Base-by-base conservation (phyloP, 495 filamentous ascomycete genomes). In the Tricharina praecox region DNA sequence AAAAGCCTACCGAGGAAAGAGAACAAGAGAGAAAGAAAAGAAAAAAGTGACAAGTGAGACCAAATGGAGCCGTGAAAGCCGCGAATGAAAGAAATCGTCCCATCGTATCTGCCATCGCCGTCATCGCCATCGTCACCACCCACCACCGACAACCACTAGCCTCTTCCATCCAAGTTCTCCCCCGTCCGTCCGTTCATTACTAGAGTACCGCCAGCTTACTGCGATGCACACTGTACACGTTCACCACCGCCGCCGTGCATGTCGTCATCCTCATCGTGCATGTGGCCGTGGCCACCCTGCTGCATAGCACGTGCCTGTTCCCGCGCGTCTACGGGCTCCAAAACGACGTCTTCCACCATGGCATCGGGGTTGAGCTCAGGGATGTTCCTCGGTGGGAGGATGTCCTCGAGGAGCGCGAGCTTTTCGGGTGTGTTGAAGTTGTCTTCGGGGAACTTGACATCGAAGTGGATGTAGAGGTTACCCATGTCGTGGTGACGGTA, bases 401-500 rank as follows among this genome's bases (percentile, higher is more conserved):
- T 79, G 49, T 74, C 65, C 54, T 90, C 85, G 21, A 99, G 75
- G 4, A 73, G 67, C 15, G 78, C 72, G 51, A 78, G 79, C 5
- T 69, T 68, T 4, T 64, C 62, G 3, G 67, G 62, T 3, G 65
- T 57, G 43, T 74, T 81, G 70, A 67, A 78, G 62, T 66, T 64
- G 66, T 72, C 73, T 63, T 70, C 72, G 49, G 90, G 90, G 76
- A 99, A 95, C 67, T 92, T 93, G 68, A 99, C 85, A 51, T 82
- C 77, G 70, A 99, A 99, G 64, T 92, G 85, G 61, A 96, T 82
- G 68, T 90, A 99, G 50, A 99, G 76, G 67, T 96, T 99, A 51
- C 90, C 90, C 62, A 73, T 79, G 66, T 94, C 83, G 67, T 99
- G 92, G 64, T 96, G 92, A 50, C 92, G 80, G 67, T 76, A 81